A percentile compares a stretch with the other conserved stretches of the same genome.
Evolutionary conservation across 164 flowering plant species (phyloP).

Genomic region (Akebia trifoliata): DNA sequence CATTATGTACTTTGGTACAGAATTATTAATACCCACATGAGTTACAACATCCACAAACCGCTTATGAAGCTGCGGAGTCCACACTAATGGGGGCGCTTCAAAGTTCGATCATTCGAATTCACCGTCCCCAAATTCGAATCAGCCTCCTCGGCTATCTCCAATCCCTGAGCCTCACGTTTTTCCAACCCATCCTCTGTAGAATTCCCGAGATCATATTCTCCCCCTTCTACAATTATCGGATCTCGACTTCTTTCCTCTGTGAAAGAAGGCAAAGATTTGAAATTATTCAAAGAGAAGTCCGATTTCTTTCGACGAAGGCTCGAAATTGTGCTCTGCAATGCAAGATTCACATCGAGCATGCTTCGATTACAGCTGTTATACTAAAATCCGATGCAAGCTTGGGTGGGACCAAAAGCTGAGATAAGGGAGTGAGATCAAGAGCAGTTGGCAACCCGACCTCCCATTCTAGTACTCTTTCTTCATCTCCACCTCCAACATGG

Average conservation of each 20-base stretch:
- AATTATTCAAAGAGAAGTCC: constrained; percentile 20
- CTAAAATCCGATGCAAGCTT: constrained; percentile 79
- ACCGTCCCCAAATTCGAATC: constrained; percentile 36
- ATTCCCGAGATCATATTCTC: constrained; percentile 24
- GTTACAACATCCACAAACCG: constrained; percentile 89
- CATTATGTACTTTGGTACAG: constrained; percentile 96
- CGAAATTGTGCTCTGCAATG: constrained; percentile 51
- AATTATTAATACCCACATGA: constrained; percentile 80
- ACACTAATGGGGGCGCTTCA: constrained; percentile 75
- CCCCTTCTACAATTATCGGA: constrained; percentile 20
- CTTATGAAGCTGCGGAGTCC: constrained; percentile 98
- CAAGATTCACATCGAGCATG: constrained; percentile 57
- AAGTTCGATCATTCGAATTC: constrained; percentile 30
- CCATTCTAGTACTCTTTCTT: constrained; percentile 67
- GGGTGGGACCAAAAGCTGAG: constrained; percentile 58
- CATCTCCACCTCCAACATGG: constrained; percentile 25
- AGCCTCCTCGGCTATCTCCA: constrained; percentile 41
- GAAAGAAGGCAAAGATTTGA: constrained; percentile 30
- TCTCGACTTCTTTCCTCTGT: constrained; percentile 13
- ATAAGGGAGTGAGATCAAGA: constrained; percentile 64
- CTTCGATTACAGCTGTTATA: constrained; percentile 50
- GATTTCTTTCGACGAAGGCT: constrained; percentile 31
- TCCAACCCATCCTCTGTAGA: constrained; percentile 24
- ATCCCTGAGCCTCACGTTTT: constrained; percentile 35
- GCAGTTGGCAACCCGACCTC: constrained; percentile 61